Percentiles rank a stretch among this genome's conserved stretches.
Evolutionary conservation across 2,329 filamentous ascomycete genomes (phyloP).

Genomic region (Xylaria sp.): DNA sequence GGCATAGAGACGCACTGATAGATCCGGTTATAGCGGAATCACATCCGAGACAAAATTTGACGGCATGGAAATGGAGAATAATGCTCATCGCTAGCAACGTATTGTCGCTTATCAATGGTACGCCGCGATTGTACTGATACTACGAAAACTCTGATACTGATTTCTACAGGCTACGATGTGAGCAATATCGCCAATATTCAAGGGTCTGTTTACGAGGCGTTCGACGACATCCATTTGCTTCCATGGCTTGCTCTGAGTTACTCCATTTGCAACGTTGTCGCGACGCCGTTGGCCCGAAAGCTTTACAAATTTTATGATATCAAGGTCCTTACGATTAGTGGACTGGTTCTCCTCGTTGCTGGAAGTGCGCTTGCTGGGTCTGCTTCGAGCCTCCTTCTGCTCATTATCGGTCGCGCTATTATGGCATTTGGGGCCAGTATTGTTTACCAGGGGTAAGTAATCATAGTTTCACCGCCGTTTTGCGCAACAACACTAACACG

Average conservation of each 20-base stretch:
- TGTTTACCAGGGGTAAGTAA: slow-evolving; percentile 51
- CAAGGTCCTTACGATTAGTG: slow-evolving; percentile 45
- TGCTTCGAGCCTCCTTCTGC: slow-evolving; percentile 44
- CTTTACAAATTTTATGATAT: slow-evolving; percentile 50
- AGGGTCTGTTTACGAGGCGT: slow-evolving; percentile 64
- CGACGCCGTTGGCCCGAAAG: slow-evolving; percentile 50
- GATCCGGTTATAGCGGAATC: slow-evolving; percentile 26
- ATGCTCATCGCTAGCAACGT: slow-evolving; percentile 40
- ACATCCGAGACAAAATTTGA: slow-evolving; percentile 35
- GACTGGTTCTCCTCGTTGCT: slow-evolving; percentile 43
- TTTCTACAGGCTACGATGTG: slow-evolving; percentile 53
- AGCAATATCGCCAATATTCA: slow-evolving; percentile 65
- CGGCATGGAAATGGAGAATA: slow-evolving; percentile 40
- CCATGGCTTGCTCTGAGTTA: slow-evolving; percentile 55
- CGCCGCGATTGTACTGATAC: slow-evolving; percentile 20
- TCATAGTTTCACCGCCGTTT: not conserved
- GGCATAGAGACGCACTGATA: slow-evolving; percentile 28
- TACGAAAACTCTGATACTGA: slow-evolving; percentile 13
- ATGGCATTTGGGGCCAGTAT: slow-evolving; percentile 50
- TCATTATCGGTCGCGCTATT: slow-evolving; percentile 51
- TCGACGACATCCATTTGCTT: slow-evolving; percentile 52
- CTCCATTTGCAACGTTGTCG: slow-evolving; percentile 49
- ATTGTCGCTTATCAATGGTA: slow-evolving; percentile 41
- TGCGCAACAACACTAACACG: slow-evolving; percentile 10
- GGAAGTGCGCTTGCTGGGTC: slow-evolving; percentile 45